These are phyloP conservation scores for Centaurea solstitialis DNA, from an alignment of 129 eudicot species.

Conservation along the genomic window DNA sequence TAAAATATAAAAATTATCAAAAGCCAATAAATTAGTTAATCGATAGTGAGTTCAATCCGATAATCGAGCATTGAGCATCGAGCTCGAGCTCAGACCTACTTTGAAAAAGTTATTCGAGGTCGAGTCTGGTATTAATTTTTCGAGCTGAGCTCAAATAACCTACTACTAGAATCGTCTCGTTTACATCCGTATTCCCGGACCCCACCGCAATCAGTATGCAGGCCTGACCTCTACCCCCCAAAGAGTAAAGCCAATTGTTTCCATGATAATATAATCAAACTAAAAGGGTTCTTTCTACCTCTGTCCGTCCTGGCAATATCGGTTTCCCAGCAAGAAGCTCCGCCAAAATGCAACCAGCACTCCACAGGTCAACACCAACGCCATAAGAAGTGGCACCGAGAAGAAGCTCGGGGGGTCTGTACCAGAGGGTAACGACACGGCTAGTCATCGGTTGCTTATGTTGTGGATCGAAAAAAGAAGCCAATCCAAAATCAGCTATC, in stretches of 20 bases:
- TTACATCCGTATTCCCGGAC: neutral
- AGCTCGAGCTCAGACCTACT: too few relatives aligned
- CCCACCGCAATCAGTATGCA: neutral
- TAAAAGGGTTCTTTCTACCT: constrained; percentile 18
- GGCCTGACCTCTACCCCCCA: neutral
- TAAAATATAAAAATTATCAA: too few relatives aligned
- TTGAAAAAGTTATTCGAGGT: too few relatives aligned
- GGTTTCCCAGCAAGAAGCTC: constrained; percentile 48
- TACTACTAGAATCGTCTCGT: too few relatives aligned
- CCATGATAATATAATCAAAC: neutral
- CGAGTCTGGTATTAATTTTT: too few relatives aligned
- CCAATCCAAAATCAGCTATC: constrained; percentile 64
- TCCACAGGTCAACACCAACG: constrained; percentile 42
- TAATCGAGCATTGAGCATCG: too few relatives aligned
- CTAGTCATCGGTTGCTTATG: constrained; percentile 54
- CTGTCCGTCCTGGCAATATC: constrained; percentile 42
- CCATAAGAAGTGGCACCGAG: constrained; percentile 44
- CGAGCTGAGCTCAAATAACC: too few relatives aligned
- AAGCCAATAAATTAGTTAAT: too few relatives aligned
- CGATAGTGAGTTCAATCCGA: too few relatives aligned
- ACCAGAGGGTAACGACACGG: constrained; percentile 54
- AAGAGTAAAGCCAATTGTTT: neutral
- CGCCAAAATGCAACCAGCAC: constrained; percentile 52
- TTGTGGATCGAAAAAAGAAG: constrained; percentile 49
- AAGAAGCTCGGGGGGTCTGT: constrained; percentile 45